Conservation (phyloP, 805 yeast genomes). For the Dipodascopsis uninucleata region DNA sequence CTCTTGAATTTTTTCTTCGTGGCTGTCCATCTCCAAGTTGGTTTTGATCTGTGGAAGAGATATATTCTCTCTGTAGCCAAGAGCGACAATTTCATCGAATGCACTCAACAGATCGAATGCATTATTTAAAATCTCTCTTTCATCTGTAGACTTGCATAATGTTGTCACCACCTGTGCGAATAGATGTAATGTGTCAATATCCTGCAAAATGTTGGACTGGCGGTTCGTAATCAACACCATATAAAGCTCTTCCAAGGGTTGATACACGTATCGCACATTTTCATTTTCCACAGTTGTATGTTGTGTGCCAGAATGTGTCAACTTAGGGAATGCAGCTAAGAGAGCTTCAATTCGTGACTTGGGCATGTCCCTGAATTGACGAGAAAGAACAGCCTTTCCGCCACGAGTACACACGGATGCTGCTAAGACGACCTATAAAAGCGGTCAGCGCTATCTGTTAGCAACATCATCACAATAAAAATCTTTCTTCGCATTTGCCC, state of each 20-base stretch:
- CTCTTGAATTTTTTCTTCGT: slow-evolving; percentile 97
- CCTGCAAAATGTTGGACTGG: slow-evolving; percentile 88
- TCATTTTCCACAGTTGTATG: slow-evolving; percentile 94
- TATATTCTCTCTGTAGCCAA: slow-evolving; percentile 88
- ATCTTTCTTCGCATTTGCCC: neutral
- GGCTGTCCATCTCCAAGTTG: slow-evolving; percentile 94
- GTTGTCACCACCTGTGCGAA: slow-evolving; percentile 79
- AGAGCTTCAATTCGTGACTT: slow-evolving; percentile 83
- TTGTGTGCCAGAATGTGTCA: slow-evolving; percentile 69
- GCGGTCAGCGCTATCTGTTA: neutral
- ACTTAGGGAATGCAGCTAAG: slow-evolving; percentile 77
- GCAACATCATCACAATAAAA: neutral
- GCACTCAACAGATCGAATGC: slow-evolving; percentile 89
- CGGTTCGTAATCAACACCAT: slow-evolving; percentile 87
- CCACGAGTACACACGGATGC: slow-evolving; percentile 92
- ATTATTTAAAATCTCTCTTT: slow-evolving; percentile 72
- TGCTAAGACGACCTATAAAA: slow-evolving; percentile 49
- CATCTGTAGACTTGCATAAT: slow-evolving; percentile 67
- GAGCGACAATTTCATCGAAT: slow-evolving; percentile 85
- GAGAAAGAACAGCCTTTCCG: slow-evolving; percentile 82
- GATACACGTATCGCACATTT: slow-evolving; percentile 87
- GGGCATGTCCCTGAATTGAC: slow-evolving; percentile 84
- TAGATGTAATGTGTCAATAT: slow-evolving; percentile 83
- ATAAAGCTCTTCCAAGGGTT: slow-evolving; percentile 90
- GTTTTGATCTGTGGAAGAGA: slow-evolving; percentile 78